phyloP scores from a whole-genome alignment of 192 early-diverging fungal species.

The Coemansia sp. region DNA sequence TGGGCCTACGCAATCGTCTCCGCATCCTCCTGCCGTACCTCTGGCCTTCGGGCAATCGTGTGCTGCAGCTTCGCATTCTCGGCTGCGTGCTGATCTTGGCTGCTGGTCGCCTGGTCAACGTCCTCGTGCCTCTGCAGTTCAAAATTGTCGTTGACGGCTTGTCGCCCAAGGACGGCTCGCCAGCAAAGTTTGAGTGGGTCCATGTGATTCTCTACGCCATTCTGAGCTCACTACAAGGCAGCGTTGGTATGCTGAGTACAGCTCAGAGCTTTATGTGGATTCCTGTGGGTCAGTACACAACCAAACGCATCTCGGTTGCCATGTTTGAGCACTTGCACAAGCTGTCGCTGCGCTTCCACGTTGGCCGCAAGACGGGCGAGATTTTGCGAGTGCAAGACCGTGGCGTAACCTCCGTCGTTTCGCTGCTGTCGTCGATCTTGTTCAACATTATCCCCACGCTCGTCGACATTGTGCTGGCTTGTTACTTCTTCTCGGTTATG shows the following conservation, averaged over 20 bases:
- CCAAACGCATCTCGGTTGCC: constrained; percentile 83
- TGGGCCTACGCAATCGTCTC: constrained; percentile 55
- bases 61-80: constrained; percentile 68
- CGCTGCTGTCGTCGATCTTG: constrained; percentile 75
- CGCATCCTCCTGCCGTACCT: constrained; percentile 76
- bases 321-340: constrained; percentile 90
- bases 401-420: constrained; percentile 63
- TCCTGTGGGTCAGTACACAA: constrained; percentile 91
- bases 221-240: constrained; percentile 55
- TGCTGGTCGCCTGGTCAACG: constrained; percentile 71
- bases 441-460: constrained; percentile 92
- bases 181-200: constrained; percentile 47
- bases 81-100: constrained; percentile 67
- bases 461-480: constrained; percentile 84
- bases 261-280: constrained; percentile 90
- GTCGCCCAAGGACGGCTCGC: constrained; percentile 44
- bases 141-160: constrained; percentile 78
- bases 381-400: constrained; percentile 81
- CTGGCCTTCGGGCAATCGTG: constrained; percentile 67
- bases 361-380: constrained; percentile 94
- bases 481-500: constrained; percentile 63
- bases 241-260: constrained; percentile 71
- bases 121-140: constrained; percentile 82
- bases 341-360: constrained; percentile 88
- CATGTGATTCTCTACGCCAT: constrained; percentile 44